Conservation (phyloP, 805 yeast species). For the Myxozyma lipomycoides region DNA sequence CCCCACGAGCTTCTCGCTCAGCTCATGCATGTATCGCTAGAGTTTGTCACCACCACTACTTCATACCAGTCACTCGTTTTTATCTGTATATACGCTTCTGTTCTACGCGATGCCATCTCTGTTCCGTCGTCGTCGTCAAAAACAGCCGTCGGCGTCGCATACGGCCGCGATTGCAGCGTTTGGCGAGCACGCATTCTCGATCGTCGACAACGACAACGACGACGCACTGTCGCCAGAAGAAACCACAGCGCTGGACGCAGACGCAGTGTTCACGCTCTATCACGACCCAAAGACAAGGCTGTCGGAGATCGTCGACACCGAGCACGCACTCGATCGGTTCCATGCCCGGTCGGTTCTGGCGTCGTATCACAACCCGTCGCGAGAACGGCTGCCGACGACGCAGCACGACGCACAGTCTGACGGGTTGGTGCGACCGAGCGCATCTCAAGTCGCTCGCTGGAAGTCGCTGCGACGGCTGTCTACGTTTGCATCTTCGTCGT, state of each 20-base stretch:
- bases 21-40: too few relatives aligned
- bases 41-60: too few relatives aligned
- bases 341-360: conserved; percentile 18
- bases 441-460: background rate
- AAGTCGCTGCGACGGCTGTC: background rate
- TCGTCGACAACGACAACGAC: conserved; percentile 10
- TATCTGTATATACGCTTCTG: conserved; percentile 3
- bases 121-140: conserved; percentile 11
- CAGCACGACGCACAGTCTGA: background rate
- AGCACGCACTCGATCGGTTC: conserved; percentile 10
- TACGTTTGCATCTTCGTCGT: background rate
- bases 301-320: background rate
- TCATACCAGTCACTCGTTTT: too few relatives aligned
- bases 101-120: conserved; percentile 7
- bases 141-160: conserved; percentile 3
- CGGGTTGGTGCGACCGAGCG: background rate
- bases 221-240: conserved; percentile 25
- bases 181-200: conserved; percentile 17
- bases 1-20: too few relatives aligned
- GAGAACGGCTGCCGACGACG: background rate
- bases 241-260: conserved; percentile 22
- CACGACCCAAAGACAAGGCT: background rate
- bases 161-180: conserved; percentile 22
- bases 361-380: conserved; percentile 13
- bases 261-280: conserved; percentile 15